These are phyloP conservation scores for Physaria fendleri DNA, from an alignment of 345 rosid species.

Conservation along the genomic window DNA sequence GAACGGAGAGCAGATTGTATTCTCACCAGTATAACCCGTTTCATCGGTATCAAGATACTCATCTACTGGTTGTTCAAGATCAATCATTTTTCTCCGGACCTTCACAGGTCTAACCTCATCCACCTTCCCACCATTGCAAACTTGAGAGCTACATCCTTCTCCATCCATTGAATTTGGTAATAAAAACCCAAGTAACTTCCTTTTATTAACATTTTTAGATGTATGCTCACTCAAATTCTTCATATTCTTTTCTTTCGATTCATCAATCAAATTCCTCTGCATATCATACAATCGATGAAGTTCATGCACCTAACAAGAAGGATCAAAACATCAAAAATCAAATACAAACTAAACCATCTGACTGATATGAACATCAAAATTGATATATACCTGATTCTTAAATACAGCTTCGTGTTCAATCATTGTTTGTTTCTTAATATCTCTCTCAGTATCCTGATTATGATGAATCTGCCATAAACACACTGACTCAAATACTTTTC, in stretches of 20 bases:
- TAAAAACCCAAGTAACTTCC: constrained; percentile 50
- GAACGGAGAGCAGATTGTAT: background rate
- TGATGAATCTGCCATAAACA: constrained; percentile 39
- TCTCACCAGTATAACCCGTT: constrained; percentile 6
- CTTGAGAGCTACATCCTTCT: constrained; percentile 31
- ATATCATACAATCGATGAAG: constrained; percentile 63
- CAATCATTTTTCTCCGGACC: constrained; percentile 39
- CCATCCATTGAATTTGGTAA: constrained; percentile 38
- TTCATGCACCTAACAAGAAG: constrained; percentile 31
- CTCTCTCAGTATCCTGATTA: constrained; percentile 46
- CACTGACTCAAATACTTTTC: constrained; percentile 51
- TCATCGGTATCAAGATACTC: constrained; percentile 33
- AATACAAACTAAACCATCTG: background rate
- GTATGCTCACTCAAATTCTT: constrained; percentile 21
- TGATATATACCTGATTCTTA: constrained; percentile 57
- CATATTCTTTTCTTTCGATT: constrained; percentile 33
- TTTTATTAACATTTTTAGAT: constrained; percentile 35
- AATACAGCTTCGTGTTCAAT: constrained; percentile 83
- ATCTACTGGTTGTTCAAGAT: constrained; percentile 52
- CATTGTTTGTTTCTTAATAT: constrained; percentile 60
- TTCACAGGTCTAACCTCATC: constrained; percentile 33
- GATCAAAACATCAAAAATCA: background rate
- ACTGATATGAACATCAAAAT: background rate
- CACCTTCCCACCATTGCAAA: constrained; percentile 21
- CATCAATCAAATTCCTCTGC: constrained; percentile 56